Percentiles rank a stretch among this genome's conserved stretches.
These are phyloP conservation scores for Botryotinia narcissicola DNA, from an alignment of 2,329 filamentous ascomycete species.

Conservation along the genomic window DNA sequence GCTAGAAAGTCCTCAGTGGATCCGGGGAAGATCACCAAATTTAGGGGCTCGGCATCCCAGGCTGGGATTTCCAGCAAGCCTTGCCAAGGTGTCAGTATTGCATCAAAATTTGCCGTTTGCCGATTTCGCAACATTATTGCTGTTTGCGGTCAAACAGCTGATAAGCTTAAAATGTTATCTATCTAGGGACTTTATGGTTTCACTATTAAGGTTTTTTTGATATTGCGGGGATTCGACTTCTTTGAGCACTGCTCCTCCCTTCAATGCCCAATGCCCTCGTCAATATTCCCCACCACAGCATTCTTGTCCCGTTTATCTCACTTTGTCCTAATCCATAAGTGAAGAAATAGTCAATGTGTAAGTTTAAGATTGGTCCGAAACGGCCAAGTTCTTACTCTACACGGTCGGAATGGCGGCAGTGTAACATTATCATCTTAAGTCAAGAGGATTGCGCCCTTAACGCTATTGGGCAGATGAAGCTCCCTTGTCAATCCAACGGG, in stretches of 20 bases:
- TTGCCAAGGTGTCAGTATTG: not conserved
- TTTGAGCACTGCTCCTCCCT: not conserved
- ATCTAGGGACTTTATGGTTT: not conserved
- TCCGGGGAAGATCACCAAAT: not conserved
- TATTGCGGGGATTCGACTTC: not conserved
- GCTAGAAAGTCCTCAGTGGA: conserved; percentile 16
- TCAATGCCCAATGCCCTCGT: not conserved
- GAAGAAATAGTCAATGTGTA: not conserved
- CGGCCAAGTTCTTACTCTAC: not conserved
- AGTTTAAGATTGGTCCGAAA: not conserved
- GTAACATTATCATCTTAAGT: not conserved
- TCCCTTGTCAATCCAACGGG: not conserved
- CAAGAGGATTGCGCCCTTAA: not conserved
- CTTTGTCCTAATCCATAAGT: not conserved
- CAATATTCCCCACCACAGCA: not conserved
- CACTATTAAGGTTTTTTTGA: not conserved
- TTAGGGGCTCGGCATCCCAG: conserved; percentile 3
- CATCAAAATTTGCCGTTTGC: not conserved
- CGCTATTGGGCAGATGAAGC: not conserved
- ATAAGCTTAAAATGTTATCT: not conserved
- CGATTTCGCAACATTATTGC: not conserved
- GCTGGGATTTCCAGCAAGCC: not conserved
- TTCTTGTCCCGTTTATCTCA: not conserved
- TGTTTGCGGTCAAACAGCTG: not conserved
- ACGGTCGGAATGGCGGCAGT: not conserved